A percentile compares a stretch with the other conserved stretches of the same genome.
Evolutionary conservation across 352 stramenopile genomes (phyloP).

Genomic region (Globisporangium solare): DNA sequence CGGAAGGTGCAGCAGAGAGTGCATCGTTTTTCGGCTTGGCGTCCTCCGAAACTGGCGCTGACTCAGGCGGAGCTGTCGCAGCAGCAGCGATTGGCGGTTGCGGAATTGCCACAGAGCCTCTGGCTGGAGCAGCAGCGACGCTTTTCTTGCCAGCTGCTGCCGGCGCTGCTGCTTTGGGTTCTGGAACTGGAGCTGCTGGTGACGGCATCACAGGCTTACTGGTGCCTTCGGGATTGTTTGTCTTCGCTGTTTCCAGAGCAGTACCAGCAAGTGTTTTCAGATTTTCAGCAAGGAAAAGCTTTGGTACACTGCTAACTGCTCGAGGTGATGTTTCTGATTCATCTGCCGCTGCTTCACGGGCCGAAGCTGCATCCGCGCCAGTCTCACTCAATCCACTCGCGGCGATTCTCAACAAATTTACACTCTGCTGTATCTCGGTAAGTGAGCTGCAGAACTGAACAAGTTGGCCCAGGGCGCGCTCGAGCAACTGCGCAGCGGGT

Average conservation of each 20-base stretch:
- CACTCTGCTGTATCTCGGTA: constrained; percentile 17
- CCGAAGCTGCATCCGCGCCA: constrained; percentile 13
- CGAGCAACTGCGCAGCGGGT: constrained; percentile 25
- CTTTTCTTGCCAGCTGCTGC: neutral
- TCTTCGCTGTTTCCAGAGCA: neutral
- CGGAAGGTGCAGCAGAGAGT: neutral
- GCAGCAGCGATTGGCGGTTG: neutral
- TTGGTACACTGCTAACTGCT: neutral
- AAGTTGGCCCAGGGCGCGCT: constrained; percentile 22
- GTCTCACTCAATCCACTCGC: constrained; percentile 4
- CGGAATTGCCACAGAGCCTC: neutral
- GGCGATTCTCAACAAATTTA: constrained; percentile 7
- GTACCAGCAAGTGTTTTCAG: constrained; percentile 1
- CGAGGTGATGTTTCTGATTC: neutral
- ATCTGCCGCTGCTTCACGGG: too few relatives aligned
- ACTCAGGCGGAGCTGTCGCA: neutral
- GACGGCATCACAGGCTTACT: neutral
- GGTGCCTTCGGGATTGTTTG: neutral
- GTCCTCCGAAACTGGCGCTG: neutral
- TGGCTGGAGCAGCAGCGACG: neutral
- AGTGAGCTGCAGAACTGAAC: constrained; percentile 32
- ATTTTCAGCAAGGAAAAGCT: constrained; percentile 13
- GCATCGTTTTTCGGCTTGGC: neutral
- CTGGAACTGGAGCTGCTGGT: constrained; percentile 1
- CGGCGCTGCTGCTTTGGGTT: neutral